A percentile compares a stretch with the other conserved stretches of the same genome.
Conservation (phyloP, 2,329 filamentous ascomycete species). For the Xylariaceae sp. region DNA sequence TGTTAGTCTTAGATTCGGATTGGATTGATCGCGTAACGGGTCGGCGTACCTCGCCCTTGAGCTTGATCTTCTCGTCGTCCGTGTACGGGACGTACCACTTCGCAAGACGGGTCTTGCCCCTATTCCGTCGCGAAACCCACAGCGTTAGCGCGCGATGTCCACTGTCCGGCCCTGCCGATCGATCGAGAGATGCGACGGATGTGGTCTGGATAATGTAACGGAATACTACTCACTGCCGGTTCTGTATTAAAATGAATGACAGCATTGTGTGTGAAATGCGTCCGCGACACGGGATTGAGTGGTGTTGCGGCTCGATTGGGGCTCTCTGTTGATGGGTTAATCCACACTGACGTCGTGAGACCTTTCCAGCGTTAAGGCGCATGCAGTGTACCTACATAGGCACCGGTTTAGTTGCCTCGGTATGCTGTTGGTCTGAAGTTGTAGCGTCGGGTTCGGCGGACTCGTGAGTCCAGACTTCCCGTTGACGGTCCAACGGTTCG, state of each 20-base stretch:
- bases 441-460: no score
- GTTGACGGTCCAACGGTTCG: no score
- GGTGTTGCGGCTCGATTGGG: conserved; percentile 2
- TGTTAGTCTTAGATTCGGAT: not conserved
- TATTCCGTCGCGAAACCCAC: not conserved
- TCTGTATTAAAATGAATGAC: conserved; percentile 41
- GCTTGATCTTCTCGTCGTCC: conserved; percentile 97
- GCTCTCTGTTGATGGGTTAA: not conserved
- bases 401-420: not conserved
- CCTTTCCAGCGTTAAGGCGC: not conserved
- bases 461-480: no score
- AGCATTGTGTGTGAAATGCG: conserved; percentile 31
- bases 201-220: not conserved
- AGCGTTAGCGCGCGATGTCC: conserved; percentile 3
- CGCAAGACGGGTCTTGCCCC: conserved; percentile 94
- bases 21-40: conserved; percentile 2
- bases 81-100: conserved; percentile 99
- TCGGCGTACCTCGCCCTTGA: conserved; percentile 80
- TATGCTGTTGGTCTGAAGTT: not conserved
- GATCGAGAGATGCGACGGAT: not conserved
- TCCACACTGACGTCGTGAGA: not conserved
- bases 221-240: conserved; percentile 35
- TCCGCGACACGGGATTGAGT: not conserved
- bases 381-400: not conserved
- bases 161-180: not conserved